These are phyloP conservation scores for Fusarium clavum DNA, from an alignment of 2,329 filamentous ascomycete species.

Conservation along the genomic window DNA sequence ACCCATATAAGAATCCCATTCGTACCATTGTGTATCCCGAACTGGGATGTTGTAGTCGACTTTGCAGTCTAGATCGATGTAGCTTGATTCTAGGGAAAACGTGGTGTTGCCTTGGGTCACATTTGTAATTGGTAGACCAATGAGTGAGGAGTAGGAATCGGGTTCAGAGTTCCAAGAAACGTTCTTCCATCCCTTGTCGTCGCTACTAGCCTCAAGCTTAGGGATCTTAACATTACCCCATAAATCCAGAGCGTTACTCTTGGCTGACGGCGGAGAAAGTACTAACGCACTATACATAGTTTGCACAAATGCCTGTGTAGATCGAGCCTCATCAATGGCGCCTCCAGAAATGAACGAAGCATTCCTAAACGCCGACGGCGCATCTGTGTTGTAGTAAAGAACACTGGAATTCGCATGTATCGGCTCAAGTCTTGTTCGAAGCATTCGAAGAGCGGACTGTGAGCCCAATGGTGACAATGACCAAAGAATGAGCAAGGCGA, in stretches of 20 bases:
- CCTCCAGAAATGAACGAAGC: neutral
- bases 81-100: neutral
- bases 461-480: neutral
- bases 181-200: neutral
- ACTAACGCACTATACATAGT: slow-evolving; percentile 2
- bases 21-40: neutral
- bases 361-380: neutral
- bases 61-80: neutral
- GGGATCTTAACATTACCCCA: slow-evolving; percentile 29
- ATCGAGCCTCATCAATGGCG: neutral
- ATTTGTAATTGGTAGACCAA: neutral
- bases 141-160: neutral
- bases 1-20: neutral
- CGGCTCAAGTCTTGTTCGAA: neutral
- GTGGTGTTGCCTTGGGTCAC: neutral
- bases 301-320: neutral
- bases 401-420: neutral
- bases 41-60: neutral
- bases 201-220: neutral
- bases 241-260: slow-evolving; percentile 5
- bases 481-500: neutral
- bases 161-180: neutral
- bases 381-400: slow-evolving; percentile 1
- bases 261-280: neutral
- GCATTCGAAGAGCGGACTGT: neutral